phyloP scores from a whole-genome alignment of 805 yeast genomes.

The Cyberlindnera nakhonratchasimensis region DNA sequence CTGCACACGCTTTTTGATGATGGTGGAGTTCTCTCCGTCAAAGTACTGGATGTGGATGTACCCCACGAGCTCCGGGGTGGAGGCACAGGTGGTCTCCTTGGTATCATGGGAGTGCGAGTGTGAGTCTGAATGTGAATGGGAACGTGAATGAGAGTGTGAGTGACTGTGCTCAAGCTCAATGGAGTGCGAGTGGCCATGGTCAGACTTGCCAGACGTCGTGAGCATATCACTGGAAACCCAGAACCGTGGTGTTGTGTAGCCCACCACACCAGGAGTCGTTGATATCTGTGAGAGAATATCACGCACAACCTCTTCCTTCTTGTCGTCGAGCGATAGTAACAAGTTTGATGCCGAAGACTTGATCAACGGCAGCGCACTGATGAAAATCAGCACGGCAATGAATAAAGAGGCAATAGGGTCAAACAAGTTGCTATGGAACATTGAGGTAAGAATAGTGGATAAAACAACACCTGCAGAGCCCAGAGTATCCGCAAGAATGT shows the following conservation, averaged over 20 bases:
- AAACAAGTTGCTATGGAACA: constrained; percentile 66
- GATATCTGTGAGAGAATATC: constrained; percentile 65
- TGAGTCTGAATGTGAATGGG: constrained; percentile 8
- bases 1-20: constrained; percentile 58
- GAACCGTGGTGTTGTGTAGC: constrained; percentile 86
- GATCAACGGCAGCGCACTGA: constrained; percentile 81
- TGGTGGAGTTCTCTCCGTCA: constrained; percentile 61
- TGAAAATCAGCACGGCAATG: constrained; percentile 75
- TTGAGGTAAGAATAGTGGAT: constrained; percentile 73
- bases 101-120: too few species aligned
- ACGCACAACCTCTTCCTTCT: constrained; percentile 60
- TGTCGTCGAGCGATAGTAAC: constrained; percentile 55
- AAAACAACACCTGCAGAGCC: constrained; percentile 98
- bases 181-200: constrained; percentile 32
- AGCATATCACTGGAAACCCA: constrained; percentile 60
- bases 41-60: constrained; percentile 75
- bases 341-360: constrained; percentile 75
- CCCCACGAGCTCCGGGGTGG: constrained; percentile 49
- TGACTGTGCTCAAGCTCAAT: constrained; percentile 10
- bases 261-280: constrained; percentile 71
- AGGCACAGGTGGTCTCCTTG: neutral
- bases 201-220: constrained; percentile 25
- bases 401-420: constrained; percentile 91
- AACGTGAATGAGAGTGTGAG: neutral
- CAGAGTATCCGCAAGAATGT: constrained; percentile 89